A percentile compares a stretch with the other conserved stretches of the same genome.
Conservation (phyloP, 257 asterid species). For the Forsythia suspensa region DNA sequence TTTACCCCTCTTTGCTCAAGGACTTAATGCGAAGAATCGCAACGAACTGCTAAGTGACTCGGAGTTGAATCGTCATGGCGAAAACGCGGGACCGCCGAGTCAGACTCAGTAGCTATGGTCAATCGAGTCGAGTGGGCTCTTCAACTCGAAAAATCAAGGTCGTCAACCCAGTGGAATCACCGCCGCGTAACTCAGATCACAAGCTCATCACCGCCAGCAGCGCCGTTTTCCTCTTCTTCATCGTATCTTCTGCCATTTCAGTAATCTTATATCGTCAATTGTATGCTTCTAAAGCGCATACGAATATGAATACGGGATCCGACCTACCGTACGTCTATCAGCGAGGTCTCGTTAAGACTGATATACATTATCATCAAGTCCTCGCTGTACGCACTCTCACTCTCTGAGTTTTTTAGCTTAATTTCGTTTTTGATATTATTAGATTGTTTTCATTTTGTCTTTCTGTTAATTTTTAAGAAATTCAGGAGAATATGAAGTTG, state of each 20-base stretch:
- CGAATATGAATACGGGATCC: constrained; percentile 9
- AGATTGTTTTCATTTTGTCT: not conserved
- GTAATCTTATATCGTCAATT: constrained; percentile 36
- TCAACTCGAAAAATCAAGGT: constrained; percentile 17
- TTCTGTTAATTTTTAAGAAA: constrained; percentile 31
- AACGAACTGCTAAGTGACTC: not conserved
- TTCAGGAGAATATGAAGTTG: constrained; percentile 73
- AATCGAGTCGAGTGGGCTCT: constrained; percentile 17
- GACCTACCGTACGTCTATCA: constrained; percentile 44
- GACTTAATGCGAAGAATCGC: not conserved
- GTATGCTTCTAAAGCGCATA: constrained; percentile 20
- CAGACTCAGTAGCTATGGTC: constrained; percentile 27
- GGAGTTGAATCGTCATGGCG: constrained; percentile 46
- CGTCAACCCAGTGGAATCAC: constrained; percentile 27
- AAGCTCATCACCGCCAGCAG: constrained; percentile 21
- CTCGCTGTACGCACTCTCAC: constrained; percentile 53
- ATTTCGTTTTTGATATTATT: not conserved
- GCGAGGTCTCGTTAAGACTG: constrained; percentile 53
- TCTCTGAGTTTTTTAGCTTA: not conserved
- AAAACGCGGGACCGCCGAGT: constrained; percentile 59
- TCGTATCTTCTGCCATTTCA: constrained; percentile 56
- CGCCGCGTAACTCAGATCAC: constrained; percentile 24
- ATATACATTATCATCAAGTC: constrained; percentile 52
- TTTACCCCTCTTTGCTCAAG: not conserved
- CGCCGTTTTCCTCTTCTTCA: constrained; percentile 31